Percentiles rank a stretch among this genome's conserved stretches.
Conservation (phyloP, 495 filamentous ascomycete genomes). For the Xanthoparmelia taractica region DNA sequence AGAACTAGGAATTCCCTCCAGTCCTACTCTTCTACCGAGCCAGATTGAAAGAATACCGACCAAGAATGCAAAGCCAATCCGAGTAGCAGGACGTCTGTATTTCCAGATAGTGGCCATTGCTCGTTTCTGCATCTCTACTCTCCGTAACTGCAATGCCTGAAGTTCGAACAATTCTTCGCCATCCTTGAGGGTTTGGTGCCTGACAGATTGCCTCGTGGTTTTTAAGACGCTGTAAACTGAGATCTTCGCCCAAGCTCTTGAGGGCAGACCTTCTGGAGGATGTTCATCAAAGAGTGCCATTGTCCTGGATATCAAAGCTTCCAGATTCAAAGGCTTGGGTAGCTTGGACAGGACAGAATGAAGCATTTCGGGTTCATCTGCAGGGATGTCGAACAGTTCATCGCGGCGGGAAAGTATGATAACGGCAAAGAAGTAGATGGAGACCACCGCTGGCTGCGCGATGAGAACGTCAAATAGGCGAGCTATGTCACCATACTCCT, state of each 20-base stretch:
- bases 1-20: conserved; percentile 27
- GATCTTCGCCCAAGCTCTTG: conserved; percentile 58
- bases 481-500: conserved; percentile 78
- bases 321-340: conserved; percentile 75
- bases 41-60: conserved; percentile 53
- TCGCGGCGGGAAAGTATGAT: conserved; percentile 71
- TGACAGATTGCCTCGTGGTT: conserved; percentile 51
- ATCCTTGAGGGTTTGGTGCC: conserved; percentile 47
- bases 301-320: conserved; percentile 61
- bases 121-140: conserved; percentile 51
- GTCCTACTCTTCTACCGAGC: conserved; percentile 38
- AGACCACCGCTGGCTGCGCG: conserved; percentile 74
- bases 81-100: conserved; percentile 50
- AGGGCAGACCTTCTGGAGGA: conserved; percentile 65
- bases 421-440: conserved; percentile 84
- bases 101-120: conserved; percentile 47
- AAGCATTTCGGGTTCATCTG: conserved; percentile 89
- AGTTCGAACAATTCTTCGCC: conserved; percentile 56
- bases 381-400: conserved; percentile 72
- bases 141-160: conserved; percentile 59
- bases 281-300: conserved; percentile 51
- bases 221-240: conserved; percentile 75
- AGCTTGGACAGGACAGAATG: conserved; percentile 83
- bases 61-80: conserved; percentile 54
- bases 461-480: conserved; percentile 87